Conservation (phyloP, 345 rosid genomes). For the Arabidopsis thaliana region DNA sequence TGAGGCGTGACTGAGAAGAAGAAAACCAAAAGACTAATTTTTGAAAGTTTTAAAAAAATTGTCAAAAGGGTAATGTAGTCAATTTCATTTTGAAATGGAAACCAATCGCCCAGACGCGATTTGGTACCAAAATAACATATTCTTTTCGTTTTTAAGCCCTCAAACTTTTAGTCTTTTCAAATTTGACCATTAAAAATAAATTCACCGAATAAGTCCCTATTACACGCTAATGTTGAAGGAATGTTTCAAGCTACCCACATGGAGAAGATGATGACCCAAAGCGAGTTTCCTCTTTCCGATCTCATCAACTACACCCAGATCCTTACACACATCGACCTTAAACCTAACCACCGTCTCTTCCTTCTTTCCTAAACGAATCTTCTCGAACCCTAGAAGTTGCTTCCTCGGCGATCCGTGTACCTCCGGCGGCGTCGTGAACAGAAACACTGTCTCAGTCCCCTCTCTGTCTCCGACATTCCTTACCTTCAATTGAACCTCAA, state of each 20-base stretch:
- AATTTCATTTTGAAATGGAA: neutral
- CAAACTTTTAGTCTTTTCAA: neutral
- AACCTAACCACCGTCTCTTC: constrained; percentile 53
- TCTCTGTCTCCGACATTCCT: constrained; percentile 53
- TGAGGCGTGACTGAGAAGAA: neutral
- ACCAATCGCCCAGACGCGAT: neutral
- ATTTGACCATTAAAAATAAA: neutral
- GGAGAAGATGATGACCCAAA: constrained; percentile 69
- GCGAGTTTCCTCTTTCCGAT: constrained; percentile 62
- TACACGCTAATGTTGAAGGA: constrained; percentile 52
- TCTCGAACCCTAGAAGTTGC: constrained; percentile 72
- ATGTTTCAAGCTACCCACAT: constrained; percentile 69
- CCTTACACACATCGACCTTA: constrained; percentile 70
- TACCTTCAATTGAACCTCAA: constrained; percentile 61
- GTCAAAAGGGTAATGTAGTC: constrained; percentile 1
- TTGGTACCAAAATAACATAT: neutral
- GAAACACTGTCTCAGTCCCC: constrained; percentile 71
- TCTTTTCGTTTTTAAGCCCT: neutral
- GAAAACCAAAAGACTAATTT: no score
- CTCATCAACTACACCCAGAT: constrained; percentile 77
- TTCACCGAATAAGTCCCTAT: constrained; percentile 3
- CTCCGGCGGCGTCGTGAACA: constrained; percentile 71
- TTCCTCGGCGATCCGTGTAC: constrained; percentile 70
- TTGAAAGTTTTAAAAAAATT: neutral
- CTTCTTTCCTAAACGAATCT: constrained; percentile 49